Percentiles rank a stretch among this genome's conserved stretches.
Evolutionary conservation across 2,329 filamentous ascomycete species (phyloP).

Genomic region (Calonectria fujianensis): DNA sequence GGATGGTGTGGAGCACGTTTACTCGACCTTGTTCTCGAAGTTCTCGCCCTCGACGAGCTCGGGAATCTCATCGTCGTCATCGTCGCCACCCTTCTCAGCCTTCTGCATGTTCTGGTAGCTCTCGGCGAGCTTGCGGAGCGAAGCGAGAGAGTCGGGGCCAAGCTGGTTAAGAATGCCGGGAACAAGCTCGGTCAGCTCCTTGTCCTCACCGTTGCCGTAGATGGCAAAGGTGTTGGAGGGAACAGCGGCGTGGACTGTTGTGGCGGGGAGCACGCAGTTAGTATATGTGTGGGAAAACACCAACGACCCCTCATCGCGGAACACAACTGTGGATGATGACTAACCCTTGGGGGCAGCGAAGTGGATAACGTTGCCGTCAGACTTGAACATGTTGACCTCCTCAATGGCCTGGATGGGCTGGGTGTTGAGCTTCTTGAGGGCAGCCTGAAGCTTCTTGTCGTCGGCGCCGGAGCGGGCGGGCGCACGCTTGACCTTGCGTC

Average conservation of each 20-base stretch:
- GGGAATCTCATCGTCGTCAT: slow-evolving; percentile 96
- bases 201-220: slow-evolving; percentile 99
- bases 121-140: slow-evolving; percentile 98
- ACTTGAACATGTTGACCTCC: slow-evolving; percentile 99
- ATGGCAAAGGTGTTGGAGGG: slow-evolving; percentile 99
- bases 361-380: slow-evolving; percentile 99
- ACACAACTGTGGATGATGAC: slow-evolving; percentile 58
- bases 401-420: slow-evolving; percentile 99
- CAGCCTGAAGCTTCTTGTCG: slow-evolving; percentile 99
- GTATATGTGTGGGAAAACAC: slow-evolving; percentile 42
- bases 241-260: slow-evolving; percentile 93
- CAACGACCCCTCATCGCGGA: slow-evolving; percentile 41
- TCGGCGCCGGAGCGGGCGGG: slow-evolving; percentile 94
- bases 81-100: slow-evolving; percentile 87
- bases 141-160: slow-evolving; percentile 97
- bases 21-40: slow-evolving; percentile 99
- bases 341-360: slow-evolving; percentile 98
- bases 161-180: slow-evolving; percentile 99
- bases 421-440: slow-evolving; percentile 99
- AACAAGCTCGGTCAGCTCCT: slow-evolving; percentile 99
- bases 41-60: slow-evolving; percentile 97
- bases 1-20: slow-evolving; percentile 62
- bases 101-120: slow-evolving; percentile 99
- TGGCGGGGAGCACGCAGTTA: slow-evolving; percentile 38
- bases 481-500: slow-evolving; percentile 98